Conservation (phyloP, 805 yeast species). For the Helenozyma baotianmanensis region DNA sequence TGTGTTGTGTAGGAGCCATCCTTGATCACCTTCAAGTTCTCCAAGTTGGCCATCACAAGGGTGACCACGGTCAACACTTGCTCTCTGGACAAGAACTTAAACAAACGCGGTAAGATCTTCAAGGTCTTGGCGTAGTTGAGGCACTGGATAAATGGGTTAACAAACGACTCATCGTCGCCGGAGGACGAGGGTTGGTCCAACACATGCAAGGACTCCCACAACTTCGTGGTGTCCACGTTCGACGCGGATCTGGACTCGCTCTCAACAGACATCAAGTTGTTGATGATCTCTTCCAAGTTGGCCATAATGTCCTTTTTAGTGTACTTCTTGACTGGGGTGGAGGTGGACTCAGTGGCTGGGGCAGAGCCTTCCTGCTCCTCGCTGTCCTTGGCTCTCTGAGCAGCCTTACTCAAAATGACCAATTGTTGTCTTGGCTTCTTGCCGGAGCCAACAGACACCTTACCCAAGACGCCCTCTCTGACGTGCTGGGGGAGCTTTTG, state of each 20-base stretch:
- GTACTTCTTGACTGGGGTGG: slow-evolving; percentile 29
- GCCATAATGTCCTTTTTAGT: slow-evolving; percentile 48
- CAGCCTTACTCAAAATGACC: slow-evolving; percentile 53
- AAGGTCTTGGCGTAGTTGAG: slow-evolving; percentile 82
- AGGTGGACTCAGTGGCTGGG: slow-evolving; percentile 29
- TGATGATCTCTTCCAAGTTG: slow-evolving; percentile 73
- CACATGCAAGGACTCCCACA: slow-evolving; percentile 79
- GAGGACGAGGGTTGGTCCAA: slow-evolving; percentile 57
- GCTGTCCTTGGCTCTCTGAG: slow-evolving; percentile 33
- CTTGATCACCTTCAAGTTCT: slow-evolving; percentile 70
- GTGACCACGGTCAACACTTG: slow-evolving; percentile 75
- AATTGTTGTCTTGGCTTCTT: slow-evolving; percentile 86
- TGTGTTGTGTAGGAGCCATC: slow-evolving; percentile 71
- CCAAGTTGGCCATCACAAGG: slow-evolving; percentile 73
- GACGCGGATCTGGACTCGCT: slow-evolving; percentile 42
- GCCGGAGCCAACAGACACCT: slow-evolving; percentile 70
- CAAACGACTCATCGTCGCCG: slow-evolving; percentile 43
- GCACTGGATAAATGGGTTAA: slow-evolving; percentile 79
- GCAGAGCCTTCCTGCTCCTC: slow-evolving; percentile 20
- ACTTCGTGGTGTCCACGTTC: slow-evolving; percentile 35
- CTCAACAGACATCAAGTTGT: slow-evolving; percentile 73
- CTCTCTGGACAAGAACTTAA: slow-evolving; percentile 72
- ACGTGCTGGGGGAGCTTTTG: slow-evolving; percentile 62
- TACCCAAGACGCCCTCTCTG: slow-evolving; percentile 86
- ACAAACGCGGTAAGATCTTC: slow-evolving; percentile 82